A percentile compares a stretch with the other conserved stretches of the same genome.
Evolutionary conservation across 2,329 filamentous ascomycete genomes (phyloP).

Genomic region (Epichloe gansuensis): DNA sequence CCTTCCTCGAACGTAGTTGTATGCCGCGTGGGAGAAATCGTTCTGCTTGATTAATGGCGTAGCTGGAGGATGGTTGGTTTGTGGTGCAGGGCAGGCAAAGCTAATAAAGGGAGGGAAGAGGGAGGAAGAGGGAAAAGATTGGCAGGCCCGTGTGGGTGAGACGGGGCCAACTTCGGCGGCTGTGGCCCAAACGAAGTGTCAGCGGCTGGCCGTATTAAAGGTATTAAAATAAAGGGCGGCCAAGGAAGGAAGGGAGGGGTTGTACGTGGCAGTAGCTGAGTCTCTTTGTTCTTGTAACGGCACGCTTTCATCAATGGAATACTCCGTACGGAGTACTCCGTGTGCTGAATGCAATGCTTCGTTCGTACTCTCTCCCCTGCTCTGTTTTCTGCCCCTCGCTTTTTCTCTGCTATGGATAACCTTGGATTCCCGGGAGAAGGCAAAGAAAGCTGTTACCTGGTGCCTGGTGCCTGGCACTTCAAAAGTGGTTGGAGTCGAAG

Average conservation of each 20-base stretch:
- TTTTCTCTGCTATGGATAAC: background rate
- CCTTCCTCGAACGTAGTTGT: background rate
- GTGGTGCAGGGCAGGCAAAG: background rate
- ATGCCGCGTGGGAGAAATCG: background rate
- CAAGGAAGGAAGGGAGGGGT: background rate
- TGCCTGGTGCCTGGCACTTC: background rate
- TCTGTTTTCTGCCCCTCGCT: background rate
- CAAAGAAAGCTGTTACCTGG: background rate
- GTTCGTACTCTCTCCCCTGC: background rate
- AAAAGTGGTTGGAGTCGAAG: background rate
- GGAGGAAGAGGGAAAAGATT: slow-evolving; percentile 1
- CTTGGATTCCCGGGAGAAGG: background rate
- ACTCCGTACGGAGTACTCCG: background rate
- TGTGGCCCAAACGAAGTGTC: slow-evolving; percentile 2
- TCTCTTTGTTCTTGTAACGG: background rate
- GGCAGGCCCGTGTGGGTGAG: slow-evolving; percentile 3
- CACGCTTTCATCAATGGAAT: no score
- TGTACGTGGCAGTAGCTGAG: background rate
- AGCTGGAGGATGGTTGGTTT: background rate
- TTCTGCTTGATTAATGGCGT: background rate
- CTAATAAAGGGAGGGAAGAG: slow-evolving; percentile 3
- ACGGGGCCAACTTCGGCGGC: slow-evolving; percentile 5
- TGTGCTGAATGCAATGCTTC: background rate
- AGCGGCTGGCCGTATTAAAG: background rate
- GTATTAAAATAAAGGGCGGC: background rate